Evolutionary conservation across 2,329 filamentous ascomycete species (phyloP), one percentile per base, ranked within the genome.

Genomic region (Clonostachys rhizophaga): DNA sequence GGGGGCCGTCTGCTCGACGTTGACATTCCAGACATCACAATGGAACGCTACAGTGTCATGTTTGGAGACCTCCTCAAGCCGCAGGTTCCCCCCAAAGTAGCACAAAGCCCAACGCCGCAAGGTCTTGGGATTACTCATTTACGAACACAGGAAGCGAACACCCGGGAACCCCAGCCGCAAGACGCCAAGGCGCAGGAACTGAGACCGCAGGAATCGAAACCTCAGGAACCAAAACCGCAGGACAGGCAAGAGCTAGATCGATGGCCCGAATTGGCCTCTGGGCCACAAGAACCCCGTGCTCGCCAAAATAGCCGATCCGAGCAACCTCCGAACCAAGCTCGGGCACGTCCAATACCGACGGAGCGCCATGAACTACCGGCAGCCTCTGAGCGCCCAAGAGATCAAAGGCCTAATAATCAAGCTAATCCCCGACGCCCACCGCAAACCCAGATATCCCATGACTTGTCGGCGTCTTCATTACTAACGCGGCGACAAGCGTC

Each of bases 21-120:
- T 14, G 82, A 91, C 45, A 94, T 96, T 48, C 91, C 92, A 1
- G 79, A 80, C 44, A 77, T 88, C 47, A 82, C 86, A 52, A 75
- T 97, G 76, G 92, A 96, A 62, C 76, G 92, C 43, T 97, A 96
- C 56, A 96, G 91, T 56, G 80, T 96, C 54, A 96, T 96, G 91
- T 96, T 97, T 60, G 83, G 85, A 47, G 80, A 79, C 36, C 74
- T 96, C 7, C 70, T 96, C 24, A 78, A 81, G 50, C 63, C 14
- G 36, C 36, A n/a, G 36, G 36, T 18, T 5, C 14, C 14, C 36
- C 36, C 24, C 24, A 30, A 30, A 30, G 24, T 10, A 10, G 24
- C 24, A 30, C 24, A 30, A 30, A 10, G 8, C 24, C 24, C 24
- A 30, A 30, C 34, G 50, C 48, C 20, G 17, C 16, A 30, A 42